Base-by-base conservation (phyloP, 805 yeast species). In the Spathaspora gorwiae region DNA sequence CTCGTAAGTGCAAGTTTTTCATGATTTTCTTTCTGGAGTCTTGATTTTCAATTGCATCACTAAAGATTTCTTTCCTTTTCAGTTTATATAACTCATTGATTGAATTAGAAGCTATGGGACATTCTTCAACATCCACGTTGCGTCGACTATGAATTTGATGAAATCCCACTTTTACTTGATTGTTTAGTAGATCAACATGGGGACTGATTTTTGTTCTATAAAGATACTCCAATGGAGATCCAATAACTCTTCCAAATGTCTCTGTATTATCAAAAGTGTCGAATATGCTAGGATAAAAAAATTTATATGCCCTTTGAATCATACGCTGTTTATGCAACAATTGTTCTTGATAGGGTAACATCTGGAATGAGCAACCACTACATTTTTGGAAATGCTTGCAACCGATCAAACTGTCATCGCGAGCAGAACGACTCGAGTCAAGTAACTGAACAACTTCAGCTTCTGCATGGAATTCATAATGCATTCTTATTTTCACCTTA, bases 141-240 rank as follows among this genome's bases (percentile, higher is more conserved):
- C 52, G 52, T 24, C 47, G 47, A 1, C 58, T 59, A 11, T 55
- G 44, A 1, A 59, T 55, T 41, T 61, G 51, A 10, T 66, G 58
- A 35, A 65, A 56, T 31, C 76, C 76, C 13, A 71, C 55, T n/a
- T 24, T 27, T 8, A 30, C 13, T 9, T 13, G 8, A 10, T 15
- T n/a, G 8, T n/a, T 10, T 6, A 14, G 7, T 14, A 26, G 5
- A 15, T 8, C 26, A 6, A 51, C 32, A 47, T 71, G 76, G 5
- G 76, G 76, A 0, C 75, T 71, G 13, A 72, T 48, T 41, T 72
- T 72, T 3, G 73, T 64, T 43, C 76, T 49, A 47, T 72, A 72
- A 8, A 61, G 56, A 42, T 59, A 68, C 47, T 70, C 68, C 54
- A 60, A 51, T 3, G 75, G 75, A 2, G 73, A 66, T 10, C 59